phyloP scores from a whole-genome alignment of 805 yeast genomes.

The Spathaspora sp. region DNA sequence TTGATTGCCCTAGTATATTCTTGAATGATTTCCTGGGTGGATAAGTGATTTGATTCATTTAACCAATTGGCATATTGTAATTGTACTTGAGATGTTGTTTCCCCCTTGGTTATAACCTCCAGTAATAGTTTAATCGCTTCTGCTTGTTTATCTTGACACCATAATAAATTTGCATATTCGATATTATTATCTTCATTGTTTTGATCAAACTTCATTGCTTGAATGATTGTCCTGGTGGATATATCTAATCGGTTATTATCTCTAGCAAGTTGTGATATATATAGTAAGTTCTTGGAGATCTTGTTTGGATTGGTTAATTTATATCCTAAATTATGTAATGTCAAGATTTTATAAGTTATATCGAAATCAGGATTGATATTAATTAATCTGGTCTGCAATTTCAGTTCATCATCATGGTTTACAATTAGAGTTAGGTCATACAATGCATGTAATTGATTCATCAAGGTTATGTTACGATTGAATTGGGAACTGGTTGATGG shows the following conservation, averaged over 20 bases:
- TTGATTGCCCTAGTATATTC: constrained; percentile 62
- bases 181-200: constrained; percentile 46
- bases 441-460: constrained; percentile 34
- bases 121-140: constrained; percentile 72
- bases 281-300: constrained; percentile 47
- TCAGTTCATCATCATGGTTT: constrained; percentile 7
- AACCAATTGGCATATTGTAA: constrained; percentile 85
- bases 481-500: constrained; percentile 35
- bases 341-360: constrained; percentile 55
- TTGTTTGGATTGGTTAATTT: constrained; percentile 31
- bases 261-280: constrained; percentile 63
- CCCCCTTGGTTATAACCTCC: constrained; percentile 20
- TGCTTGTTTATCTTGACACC: constrained; percentile 87
- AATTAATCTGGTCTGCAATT: constrained; percentile 24
- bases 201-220: constrained; percentile 46
- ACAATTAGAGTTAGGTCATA: constrained; percentile 30
- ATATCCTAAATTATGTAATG: constrained; percentile 52
- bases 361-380: constrained; percentile 47
- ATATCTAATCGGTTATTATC: constrained; percentile 66
- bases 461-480: constrained; percentile 31
- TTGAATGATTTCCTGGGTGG: constrained; percentile 65
- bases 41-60: constrained; percentile 78
- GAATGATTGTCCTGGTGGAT: constrained; percentile 63
- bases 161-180: constrained; percentile 76
- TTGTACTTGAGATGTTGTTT: constrained; percentile 44